Evolutionary conservation across 148 eudicot genomes (phyloP).

Genomic region (Agrostemma githago): DNA sequence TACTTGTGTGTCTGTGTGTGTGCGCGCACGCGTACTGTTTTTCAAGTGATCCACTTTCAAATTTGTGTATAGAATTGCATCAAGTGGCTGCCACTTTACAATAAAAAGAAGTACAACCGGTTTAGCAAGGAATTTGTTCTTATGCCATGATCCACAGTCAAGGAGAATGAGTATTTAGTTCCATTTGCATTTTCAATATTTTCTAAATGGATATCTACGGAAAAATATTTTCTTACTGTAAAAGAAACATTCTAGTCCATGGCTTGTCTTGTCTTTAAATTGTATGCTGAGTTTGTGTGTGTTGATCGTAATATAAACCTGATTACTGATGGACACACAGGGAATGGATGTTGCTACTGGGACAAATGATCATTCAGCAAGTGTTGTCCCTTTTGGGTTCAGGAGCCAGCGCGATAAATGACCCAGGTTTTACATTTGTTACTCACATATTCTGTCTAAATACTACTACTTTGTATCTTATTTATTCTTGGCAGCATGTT

Average conservation of each 20-base stretch:
- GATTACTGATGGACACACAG: constrained; percentile 23
- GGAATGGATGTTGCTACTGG: constrained; percentile 42
- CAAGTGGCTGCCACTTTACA: neutral
- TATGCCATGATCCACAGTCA: neutral
- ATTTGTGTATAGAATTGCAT: neutral
- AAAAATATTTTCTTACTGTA: neutral
- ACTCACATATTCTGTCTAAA: neutral
- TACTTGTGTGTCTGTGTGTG: no score
- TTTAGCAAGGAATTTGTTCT: neutral
- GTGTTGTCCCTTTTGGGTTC: constrained; percentile 56
- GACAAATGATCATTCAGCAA: constrained; percentile 41
- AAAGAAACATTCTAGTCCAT: neutral
- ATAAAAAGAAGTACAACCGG: neutral
- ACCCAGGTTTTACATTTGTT: constrained; percentile 34
- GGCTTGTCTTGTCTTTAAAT: neutral
- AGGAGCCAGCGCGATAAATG: constrained; percentile 52
- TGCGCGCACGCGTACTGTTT: no score
- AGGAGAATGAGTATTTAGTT: neutral
- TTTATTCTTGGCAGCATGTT: neutral
- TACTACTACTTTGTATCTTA: neutral
- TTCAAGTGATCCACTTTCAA: no score
- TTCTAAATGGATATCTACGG: neutral
- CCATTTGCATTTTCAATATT: neutral
- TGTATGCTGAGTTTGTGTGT: neutral
- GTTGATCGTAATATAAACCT: neutral